Conservation (phyloP, 176 grass and related monocot species). For the Oryza australiensis region DNA sequence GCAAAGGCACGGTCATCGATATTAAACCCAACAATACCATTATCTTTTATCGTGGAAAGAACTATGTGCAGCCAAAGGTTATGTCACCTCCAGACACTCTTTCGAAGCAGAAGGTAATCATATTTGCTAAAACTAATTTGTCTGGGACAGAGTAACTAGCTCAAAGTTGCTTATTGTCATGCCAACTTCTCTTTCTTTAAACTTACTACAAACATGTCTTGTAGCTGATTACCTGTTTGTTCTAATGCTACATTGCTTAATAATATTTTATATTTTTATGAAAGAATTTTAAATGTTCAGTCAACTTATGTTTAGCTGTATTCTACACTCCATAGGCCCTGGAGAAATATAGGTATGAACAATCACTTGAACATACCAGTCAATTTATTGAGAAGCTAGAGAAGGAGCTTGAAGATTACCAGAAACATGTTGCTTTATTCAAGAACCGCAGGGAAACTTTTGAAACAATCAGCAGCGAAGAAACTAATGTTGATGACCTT, state of each 20-base stretch:
- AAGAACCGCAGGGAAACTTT: slow-evolving; percentile 43
- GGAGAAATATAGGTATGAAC: slow-evolving; percentile 81
- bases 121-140: neutral
- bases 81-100: slow-evolving; percentile 55
- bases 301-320: neutral
- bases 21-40: slow-evolving; percentile 66
- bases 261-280: neutral
- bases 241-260: neutral
- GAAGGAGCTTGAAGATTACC: slow-evolving; percentile 70
- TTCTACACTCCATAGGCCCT: slow-evolving; percentile 47
- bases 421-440: slow-evolving; percentile 66
- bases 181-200: neutral
- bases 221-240: neutral
- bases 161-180: neutral
- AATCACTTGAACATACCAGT: slow-evolving; percentile 85
- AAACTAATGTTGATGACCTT: slow-evolving; percentile 17
- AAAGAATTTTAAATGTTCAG: neutral
- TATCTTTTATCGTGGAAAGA: slow-evolving; percentile 80
- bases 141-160: neutral
- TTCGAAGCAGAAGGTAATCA: slow-evolving; percentile 76
- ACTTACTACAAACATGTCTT: neutral
- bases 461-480: slow-evolving; percentile 28
- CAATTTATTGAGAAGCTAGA: slow-evolving; percentile 72
- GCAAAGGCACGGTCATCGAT: slow-evolving; percentile 66
- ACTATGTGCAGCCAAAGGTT: slow-evolving; percentile 68